Percentiles rank a stretch among this genome's conserved stretches.
These are phyloP conservation scores for Alternaria infectoria DNA, from an alignment of 2,329 filamentous ascomycete species.

Conservation along the genomic window DNA sequence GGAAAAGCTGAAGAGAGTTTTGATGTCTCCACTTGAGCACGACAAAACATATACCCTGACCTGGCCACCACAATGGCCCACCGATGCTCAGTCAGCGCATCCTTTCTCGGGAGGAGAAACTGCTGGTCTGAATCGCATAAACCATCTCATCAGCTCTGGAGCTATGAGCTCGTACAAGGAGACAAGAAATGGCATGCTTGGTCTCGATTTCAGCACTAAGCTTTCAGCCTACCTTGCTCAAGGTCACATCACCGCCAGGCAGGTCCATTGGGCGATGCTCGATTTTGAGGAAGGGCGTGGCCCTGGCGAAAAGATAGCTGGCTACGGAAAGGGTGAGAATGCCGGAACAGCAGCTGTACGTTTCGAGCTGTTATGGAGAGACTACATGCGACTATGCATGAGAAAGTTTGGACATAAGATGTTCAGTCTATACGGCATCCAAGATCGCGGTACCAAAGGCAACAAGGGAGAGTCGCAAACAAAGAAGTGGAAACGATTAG, in stretches of 20 bases:
- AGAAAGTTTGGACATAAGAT: slow-evolving; percentile 71
- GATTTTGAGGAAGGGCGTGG: slow-evolving; percentile 70
- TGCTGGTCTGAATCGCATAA: slow-evolving; percentile 63
- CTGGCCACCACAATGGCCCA: slow-evolving; percentile 61
- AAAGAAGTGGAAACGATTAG: slow-evolving; percentile 40
- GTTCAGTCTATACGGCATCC: slow-evolving; percentile 71
- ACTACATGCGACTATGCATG: slow-evolving; percentile 80
- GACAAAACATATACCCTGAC: slow-evolving; percentile 53
- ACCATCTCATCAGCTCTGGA: slow-evolving; percentile 66
- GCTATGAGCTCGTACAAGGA: slow-evolving; percentile 70
- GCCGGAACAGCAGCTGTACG: slow-evolving; percentile 72
- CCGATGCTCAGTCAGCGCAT: slow-evolving; percentile 64
- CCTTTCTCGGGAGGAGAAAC: slow-evolving; percentile 73
- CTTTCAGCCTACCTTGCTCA: slow-evolving; percentile 75
- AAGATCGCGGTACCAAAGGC: slow-evolving; percentile 33
- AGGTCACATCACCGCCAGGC: slow-evolving; percentile 74
- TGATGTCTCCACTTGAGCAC: slow-evolving; percentile 64
- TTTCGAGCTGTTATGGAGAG: slow-evolving; percentile 76
- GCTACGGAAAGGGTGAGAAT: slow-evolving; percentile 74
- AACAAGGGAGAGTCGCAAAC: slow-evolving; percentile 49
- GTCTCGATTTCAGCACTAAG: slow-evolving; percentile 75
- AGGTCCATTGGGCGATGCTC: slow-evolving; percentile 72
- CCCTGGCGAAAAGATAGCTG: slow-evolving; percentile 41
- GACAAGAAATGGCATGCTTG: slow-evolving; percentile 74
- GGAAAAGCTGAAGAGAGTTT: slow-evolving; percentile 59